Evolutionary conservation across 177 flowering plant species (phyloP).

Genomic region (Vitis hybrid): DNA sequence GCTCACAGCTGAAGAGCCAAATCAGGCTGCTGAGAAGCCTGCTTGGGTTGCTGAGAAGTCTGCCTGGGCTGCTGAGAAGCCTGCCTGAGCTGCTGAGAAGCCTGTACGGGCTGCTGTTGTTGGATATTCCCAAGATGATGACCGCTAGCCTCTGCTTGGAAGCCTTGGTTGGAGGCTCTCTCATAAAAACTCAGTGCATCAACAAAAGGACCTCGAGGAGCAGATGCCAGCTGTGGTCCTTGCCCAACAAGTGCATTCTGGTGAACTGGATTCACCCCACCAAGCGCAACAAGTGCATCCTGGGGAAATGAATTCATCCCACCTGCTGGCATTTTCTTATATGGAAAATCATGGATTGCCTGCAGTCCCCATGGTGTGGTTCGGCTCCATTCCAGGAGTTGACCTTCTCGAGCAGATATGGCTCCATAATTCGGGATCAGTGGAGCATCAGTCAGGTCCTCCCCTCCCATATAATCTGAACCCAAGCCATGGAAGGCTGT

Average conservation of each 20-base stretch:
- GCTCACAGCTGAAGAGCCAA: slow-evolving; percentile 33
- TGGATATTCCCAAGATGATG: neutral
- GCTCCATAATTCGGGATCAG: neutral
- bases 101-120: slow-evolving; percentile 7
- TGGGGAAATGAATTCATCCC: slow-evolving; percentile 3
- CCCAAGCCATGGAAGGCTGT: neutral
- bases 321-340: slow-evolving; percentile 6
- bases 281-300: neutral
- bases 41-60: slow-evolving; percentile 7
- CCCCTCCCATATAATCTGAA: neutral
- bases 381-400: slow-evolving; percentile 6
- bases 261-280: slow-evolving; percentile 3
- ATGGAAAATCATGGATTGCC: slow-evolving; percentile 11
- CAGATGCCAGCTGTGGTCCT: slow-evolving; percentile 1
- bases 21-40: slow-evolving; percentile 28
- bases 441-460: slow-evolving; percentile 1
- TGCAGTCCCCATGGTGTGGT: slow-evolving; percentile 3
- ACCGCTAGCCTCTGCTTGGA: neutral
- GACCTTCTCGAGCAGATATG: neutral
- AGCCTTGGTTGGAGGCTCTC: neutral
- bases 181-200: slow-evolving; percentile 7
- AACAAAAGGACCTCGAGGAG: slow-evolving; percentile 3
- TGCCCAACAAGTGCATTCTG: neutral
- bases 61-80: slow-evolving; percentile 7
- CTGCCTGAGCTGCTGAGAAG: slow-evolving; percentile 1